Conservation (phyloP, 495 filamentous ascomycete species). For the Neurospora sp. region DNA sequence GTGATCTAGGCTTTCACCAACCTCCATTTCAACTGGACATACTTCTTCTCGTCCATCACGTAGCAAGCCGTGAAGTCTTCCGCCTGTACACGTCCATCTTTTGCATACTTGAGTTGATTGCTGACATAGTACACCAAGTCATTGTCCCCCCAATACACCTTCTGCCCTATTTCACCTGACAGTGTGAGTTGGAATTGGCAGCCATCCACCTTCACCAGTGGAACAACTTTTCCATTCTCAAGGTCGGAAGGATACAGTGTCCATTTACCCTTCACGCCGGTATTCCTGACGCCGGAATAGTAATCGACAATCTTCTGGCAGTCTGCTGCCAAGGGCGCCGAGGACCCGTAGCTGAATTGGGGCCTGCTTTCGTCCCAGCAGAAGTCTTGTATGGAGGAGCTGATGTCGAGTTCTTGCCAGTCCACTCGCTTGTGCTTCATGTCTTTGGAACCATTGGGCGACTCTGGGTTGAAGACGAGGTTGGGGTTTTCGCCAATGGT, state of each 20-base stretch:
- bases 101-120: not conserved
- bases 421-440: not conserved
- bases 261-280: conserved; percentile 5
- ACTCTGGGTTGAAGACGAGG: not conserved
- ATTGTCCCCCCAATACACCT: not conserved
- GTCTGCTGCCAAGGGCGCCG: not conserved
- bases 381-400: not conserved
- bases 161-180: not conserved
- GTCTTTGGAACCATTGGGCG: not conserved
- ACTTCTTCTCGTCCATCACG: not conserved
- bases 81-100: not conserved
- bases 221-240: not conserved
- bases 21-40: not conserved
- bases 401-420: not conserved
- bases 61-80: not conserved
- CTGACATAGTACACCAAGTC: not conserved
- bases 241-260: not conserved
- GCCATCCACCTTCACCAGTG: not conserved
- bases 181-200: not conserved
- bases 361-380: not conserved
- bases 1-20: not conserved
- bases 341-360: not conserved
- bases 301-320: conserved; percentile 6
- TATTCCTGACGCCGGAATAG: conserved; percentile 12
- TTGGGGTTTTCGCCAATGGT: not conserved